Conservation (phyloP, 2,329 filamentous ascomycete species). For the Akanthomyces uredinophilus region DNA sequence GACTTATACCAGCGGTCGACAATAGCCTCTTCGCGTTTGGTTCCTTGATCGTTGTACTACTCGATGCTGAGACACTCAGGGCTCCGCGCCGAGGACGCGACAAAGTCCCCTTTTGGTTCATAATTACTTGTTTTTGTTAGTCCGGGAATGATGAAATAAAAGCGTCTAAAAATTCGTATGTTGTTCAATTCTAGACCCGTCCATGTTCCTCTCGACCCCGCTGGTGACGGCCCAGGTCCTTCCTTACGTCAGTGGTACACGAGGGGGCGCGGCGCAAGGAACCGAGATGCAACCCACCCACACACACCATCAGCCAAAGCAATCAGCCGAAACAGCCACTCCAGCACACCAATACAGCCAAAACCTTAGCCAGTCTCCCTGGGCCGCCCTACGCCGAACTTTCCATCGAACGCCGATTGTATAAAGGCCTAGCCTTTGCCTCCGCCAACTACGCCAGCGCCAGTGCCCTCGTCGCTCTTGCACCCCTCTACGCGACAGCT, state of each 20-base stretch:
- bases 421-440: not conserved
- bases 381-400: not conserved
- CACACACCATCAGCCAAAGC: not conserved
- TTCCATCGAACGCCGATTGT: not conserved
- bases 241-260: slow-evolving; percentile 1
- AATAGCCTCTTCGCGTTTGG: too few species aligned
- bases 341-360: not conserved
- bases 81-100: too few species aligned
- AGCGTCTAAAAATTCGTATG: too few species aligned
- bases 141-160: too few species aligned
- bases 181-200: too few species aligned
- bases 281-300: slow-evolving; percentile 1
- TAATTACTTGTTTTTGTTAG: too few species aligned
- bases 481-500: not conserved
- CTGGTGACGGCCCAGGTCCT: not conserved
- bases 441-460: not conserved
- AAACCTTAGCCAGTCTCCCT: not conserved
- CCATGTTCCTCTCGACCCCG: too few species aligned
- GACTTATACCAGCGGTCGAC: too few species aligned
- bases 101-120: too few species aligned
- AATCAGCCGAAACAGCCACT: not conserved
- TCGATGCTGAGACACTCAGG: too few species aligned
- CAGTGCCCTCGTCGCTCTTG: not conserved
- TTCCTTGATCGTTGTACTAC: too few species aligned
- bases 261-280: not conserved